Evolutionary conservation across 139 green algal genomes (phyloP), one percentile per base, ranked within the genome.

Genomic region (Chlorella sorokiniana): DNA sequence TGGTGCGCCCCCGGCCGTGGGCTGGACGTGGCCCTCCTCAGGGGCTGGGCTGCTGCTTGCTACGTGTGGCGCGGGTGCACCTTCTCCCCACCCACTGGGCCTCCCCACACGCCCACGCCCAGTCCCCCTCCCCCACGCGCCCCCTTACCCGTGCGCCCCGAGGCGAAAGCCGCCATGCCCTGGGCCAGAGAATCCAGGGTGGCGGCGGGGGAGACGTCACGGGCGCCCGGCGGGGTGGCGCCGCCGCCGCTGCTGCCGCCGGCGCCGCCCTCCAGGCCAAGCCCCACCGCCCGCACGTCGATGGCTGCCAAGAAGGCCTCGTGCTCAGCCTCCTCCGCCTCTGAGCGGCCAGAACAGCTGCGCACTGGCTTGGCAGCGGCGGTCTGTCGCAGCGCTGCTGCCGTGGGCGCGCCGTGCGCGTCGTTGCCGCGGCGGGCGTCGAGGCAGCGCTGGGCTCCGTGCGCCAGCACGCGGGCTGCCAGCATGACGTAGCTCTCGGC

Each of bases 401-500:
- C n/a, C 56, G 56, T 35, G 22, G 42, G 8, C 4, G 11, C 31
- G 31, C 11, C 62, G 62, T 33, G 62, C 29, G 3, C n/a, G 14
- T 76, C 29, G 23, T 59, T n/a, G 2, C n/a, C n/a, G n/a, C n/a
- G 4, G n/a, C 69, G 33, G 42, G 14, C 27, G 38, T 29, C 27
- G 27, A 37, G 29, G 6, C n/a, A 76, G 42, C 69, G n/a, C n/a
- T n/a, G n/a, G 41, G 73, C 73, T 14, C 52, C 73, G 37, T 79
- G 73, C 3, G 73, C 27, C 25, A 79, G 59, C 22, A 79, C 73
- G 4, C 73, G 73, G 2, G 73, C 73, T 1, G 73, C 73, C 51
- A 79, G 73, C 52, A 69, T 68, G 8, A 29, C 73, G 11, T 79
- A 79, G 16, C 31, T 44, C 37, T 79, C 73, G 2, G 73, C 73